phyloP scores from a whole-genome alignment of 1,139 yeast genomes.

The Trichomonascaceae sp. region DNA sequence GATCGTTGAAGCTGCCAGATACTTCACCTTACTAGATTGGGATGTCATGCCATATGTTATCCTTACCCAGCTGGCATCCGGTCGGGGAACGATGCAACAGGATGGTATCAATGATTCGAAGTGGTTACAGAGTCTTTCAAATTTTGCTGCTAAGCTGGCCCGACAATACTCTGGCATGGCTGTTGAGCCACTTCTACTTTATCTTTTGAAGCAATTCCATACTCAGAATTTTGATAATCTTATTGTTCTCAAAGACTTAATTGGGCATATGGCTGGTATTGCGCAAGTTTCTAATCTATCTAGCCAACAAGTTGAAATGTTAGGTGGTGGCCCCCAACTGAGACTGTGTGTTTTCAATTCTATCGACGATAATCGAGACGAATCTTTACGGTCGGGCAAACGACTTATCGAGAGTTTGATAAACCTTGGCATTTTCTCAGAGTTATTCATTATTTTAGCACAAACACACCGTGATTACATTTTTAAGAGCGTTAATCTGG shows the following conservation, averaged over 20 bases:
- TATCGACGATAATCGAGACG: slow-evolving; percentile 48
- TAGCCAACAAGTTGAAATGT: slow-evolving; percentile 54
- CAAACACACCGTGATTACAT: slow-evolving; percentile 36
- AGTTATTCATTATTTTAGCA: slow-evolving; percentile 59
- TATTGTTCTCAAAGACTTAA: slow-evolving; percentile 61
- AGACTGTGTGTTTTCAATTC: slow-evolving; percentile 52
- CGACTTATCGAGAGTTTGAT: slow-evolving; percentile 47
- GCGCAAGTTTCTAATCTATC: slow-evolving; percentile 63
- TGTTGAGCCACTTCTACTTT: slow-evolving; percentile 43
- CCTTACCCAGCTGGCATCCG: slow-evolving; percentile 63
- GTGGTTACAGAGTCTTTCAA: slow-evolving; percentile 62
- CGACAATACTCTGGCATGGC: slow-evolving; percentile 33
- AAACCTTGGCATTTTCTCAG: slow-evolving; percentile 47
- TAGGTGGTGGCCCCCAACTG: slow-evolving; percentile 61
- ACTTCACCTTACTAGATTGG: slow-evolving; percentile 77
- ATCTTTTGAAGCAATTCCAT: slow-evolving; percentile 61
- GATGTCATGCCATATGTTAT: slow-evolving; percentile 75
- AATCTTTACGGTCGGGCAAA: slow-evolving; percentile 41
- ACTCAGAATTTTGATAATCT: slow-evolving; percentile 58
- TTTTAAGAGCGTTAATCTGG: slow-evolving; percentile 30
- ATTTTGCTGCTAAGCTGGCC: slow-evolving; percentile 35
- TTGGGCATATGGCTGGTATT: slow-evolving; percentile 77
- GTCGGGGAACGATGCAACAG: slow-evolving; percentile 60
- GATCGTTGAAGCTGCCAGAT: slow-evolving; percentile 74
- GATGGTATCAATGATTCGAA: slow-evolving; percentile 79